Evolutionary conservation across 345 rosid species (phyloP).

Genomic region (Chamaenerion angustifolium): DNA sequence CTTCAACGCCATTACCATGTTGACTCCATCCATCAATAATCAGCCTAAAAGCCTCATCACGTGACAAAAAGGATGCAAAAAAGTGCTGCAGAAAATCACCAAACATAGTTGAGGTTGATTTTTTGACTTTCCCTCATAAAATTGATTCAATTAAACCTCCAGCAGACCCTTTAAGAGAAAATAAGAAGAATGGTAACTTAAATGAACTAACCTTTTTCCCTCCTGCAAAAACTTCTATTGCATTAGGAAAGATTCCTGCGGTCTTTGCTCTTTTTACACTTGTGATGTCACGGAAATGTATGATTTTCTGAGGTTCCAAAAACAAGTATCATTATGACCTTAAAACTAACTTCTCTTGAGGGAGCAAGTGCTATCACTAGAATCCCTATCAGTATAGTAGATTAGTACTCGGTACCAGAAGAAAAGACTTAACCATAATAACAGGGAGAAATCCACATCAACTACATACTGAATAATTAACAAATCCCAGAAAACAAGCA

Average conservation of each 20-base stretch:
- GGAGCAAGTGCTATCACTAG: no score
- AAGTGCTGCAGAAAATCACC: conserved; percentile 38
- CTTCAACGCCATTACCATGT: conserved; percentile 17
- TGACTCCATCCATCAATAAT: conserved; percentile 49
- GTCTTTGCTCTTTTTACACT: conserved; percentile 86
- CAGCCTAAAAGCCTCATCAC: conserved; percentile 57
- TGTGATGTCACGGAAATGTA: conserved; percentile 53
- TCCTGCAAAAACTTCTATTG: conserved; percentile 76
- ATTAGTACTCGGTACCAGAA: not conserved
- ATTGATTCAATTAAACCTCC: not conserved
- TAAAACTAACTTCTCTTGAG: not conserved
- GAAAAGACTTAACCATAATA: not conserved
- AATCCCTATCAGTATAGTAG: not conserved
- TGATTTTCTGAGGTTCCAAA: conserved; percentile 47
- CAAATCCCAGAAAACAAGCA: conserved; percentile 2
- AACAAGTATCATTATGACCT: not conserved
- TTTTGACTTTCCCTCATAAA: conserved; percentile 2
- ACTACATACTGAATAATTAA: no score
- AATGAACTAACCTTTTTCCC: conserved; percentile 53
- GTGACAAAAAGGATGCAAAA: conserved; percentile 62
- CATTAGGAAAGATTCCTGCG: conserved; percentile 90
- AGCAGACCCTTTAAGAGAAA: not conserved
- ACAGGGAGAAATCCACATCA: not conserved
- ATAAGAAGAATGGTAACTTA: not conserved
- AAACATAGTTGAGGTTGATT: conserved; percentile 10